Conservation (phyloP, 352 stramenopile genomes). For the Phytophthora sp. region DNA sequence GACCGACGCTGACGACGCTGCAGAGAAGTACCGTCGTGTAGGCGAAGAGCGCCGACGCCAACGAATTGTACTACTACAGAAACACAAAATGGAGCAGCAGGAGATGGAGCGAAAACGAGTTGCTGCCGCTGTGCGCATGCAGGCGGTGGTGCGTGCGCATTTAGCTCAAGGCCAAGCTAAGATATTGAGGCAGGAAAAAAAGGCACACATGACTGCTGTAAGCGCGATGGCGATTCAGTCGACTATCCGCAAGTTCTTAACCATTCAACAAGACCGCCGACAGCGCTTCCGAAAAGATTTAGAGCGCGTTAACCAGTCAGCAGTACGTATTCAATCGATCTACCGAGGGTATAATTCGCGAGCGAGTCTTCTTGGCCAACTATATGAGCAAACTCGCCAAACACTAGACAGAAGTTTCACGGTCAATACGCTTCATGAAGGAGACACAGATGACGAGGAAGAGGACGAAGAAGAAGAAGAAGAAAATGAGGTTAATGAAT, state of each 20-base stretch:
- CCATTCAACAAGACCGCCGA: slow-evolving; percentile 44
- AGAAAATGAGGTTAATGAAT: background rate
- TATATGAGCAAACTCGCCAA: slow-evolving; percentile 37
- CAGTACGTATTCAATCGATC: slow-evolving; percentile 69
- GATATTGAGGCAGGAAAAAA: slow-evolving; percentile 46
- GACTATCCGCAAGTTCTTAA: slow-evolving; percentile 64
- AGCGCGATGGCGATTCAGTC: slow-evolving; percentile 77
- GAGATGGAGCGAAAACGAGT: slow-evolving; percentile 49
- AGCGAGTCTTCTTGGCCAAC: slow-evolving; percentile 41
- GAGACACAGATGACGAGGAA: slow-evolving; percentile 16
- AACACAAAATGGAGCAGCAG: slow-evolving; percentile 57
- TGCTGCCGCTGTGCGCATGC: slow-evolving; percentile 51
- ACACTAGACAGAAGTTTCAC: slow-evolving; percentile 13
- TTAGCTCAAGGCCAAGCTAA: slow-evolving; percentile 38
- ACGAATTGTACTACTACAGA: slow-evolving; percentile 55
- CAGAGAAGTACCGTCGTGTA: slow-evolving; percentile 52
- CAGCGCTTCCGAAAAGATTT: slow-evolving; percentile 57
- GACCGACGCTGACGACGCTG: slow-evolving; percentile 15
- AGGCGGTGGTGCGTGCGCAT: slow-evolving; percentile 53
- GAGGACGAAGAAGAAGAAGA: slow-evolving; percentile 4
- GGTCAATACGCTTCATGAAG: slow-evolving; percentile 12
- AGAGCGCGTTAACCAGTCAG: slow-evolving; percentile 66
- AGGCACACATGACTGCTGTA: slow-evolving; percentile 58
- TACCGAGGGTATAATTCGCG: slow-evolving; percentile 72
- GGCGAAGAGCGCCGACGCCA: slow-evolving; percentile 62